Conservation (phyloP, 1,284 basidiomycete species). For the Puccinia hordei region DNA sequence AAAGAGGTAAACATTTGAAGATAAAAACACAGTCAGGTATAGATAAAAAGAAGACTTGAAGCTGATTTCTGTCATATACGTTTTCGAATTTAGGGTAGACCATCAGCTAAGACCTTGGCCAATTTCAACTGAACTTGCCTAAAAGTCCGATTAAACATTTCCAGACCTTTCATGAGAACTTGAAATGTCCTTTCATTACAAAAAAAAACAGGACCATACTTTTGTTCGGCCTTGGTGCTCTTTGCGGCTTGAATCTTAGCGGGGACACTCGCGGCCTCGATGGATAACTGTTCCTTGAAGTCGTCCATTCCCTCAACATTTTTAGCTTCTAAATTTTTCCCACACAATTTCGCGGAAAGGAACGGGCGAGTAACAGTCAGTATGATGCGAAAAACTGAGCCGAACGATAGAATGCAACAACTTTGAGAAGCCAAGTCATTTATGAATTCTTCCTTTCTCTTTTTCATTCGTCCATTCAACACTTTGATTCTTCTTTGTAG, state of each 20-base stretch:
- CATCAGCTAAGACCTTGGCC: conserved; percentile 26
- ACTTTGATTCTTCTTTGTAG: conserved; percentile 10
- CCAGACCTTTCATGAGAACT: neutral
- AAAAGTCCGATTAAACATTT: neutral
- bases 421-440: conserved; percentile 21
- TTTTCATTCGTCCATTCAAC: conserved; percentile 20
- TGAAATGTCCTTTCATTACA: neutral
- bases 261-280: neutral
- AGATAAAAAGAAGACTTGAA: neutral
- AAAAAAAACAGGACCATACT: neutral
- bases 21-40: neutral
- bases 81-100: neutral
- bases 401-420: neutral
- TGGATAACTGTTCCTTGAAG: conserved; percentile 4
- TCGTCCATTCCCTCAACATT: conserved; percentile 10
- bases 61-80: neutral
- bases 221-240: conserved; percentile 23
- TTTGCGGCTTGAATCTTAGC: conserved; percentile 29
- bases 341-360: neutral
- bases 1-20: no score
- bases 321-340: conserved; percentile 3
- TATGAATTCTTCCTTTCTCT: conserved; percentile 12
- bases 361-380: neutral
- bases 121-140: conserved; percentile 32
- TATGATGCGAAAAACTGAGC: neutral